Evolutionary conservation across 2,329 filamentous ascomycete species (phyloP).

Genomic region (Neoscytalidium dimidiatum): DNA sequence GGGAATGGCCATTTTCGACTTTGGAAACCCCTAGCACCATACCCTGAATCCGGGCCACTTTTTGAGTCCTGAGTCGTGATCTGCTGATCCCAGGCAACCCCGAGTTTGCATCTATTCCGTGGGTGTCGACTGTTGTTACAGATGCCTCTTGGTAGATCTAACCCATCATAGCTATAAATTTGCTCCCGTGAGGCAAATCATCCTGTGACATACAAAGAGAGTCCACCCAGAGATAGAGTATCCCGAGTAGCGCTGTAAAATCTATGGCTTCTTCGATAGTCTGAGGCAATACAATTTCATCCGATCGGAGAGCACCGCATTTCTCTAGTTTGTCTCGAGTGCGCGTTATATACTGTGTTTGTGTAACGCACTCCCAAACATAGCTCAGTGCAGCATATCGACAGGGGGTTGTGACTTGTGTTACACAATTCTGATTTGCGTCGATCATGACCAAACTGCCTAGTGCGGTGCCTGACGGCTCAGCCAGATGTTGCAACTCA

Average conservation of each 20-base stretch:
- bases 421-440: background rate
- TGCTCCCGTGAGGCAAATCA: background rate
- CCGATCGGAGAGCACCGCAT: background rate
- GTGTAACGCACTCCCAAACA: slow-evolving; percentile 18
- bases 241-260: slow-evolving; percentile 1
- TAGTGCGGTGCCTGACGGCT: background rate
- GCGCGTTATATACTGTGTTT: background rate
- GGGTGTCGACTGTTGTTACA: slow-evolving; percentile 21
- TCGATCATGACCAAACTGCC: background rate
- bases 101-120: background rate
- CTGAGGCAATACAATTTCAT: slow-evolving; percentile 10
- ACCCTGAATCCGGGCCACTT: too few relatives aligned
- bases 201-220: slow-evolving; percentile 21
- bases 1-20: background rate
- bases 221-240: slow-evolving; percentile 23
- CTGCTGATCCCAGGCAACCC: too few relatives aligned
- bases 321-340: background rate
- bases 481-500: background rate
- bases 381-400: slow-evolving; percentile 22
- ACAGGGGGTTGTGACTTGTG: background rate
- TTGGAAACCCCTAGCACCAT: background rate
- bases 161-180: slow-evolving; percentile 21
- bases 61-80: too few relatives aligned
- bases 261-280: slow-evolving; percentile 20
- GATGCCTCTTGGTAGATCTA: slow-evolving; percentile 21